Conservation (phyloP, 257 asterid species). For the Solanum bulbocastanum region DNA sequence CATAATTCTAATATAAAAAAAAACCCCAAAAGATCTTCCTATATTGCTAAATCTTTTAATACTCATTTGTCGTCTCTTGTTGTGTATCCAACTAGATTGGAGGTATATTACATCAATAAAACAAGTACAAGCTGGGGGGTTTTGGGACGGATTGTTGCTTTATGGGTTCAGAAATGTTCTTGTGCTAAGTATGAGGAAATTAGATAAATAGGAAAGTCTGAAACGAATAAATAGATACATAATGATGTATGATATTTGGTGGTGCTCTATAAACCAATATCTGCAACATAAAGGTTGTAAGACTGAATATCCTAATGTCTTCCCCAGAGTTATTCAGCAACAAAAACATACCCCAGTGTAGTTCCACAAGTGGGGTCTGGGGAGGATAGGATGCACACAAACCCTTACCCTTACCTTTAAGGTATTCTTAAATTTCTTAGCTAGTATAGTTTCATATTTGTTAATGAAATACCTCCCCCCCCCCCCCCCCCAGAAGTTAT, state of each 20-base stretch:
- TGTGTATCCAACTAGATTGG: background rate
- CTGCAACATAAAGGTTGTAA: background rate
- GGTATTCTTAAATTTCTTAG: background rate
- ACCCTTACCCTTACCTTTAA: background rate
- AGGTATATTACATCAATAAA: background rate
- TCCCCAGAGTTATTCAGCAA: background rate
- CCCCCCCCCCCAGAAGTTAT: too few relatives aligned
- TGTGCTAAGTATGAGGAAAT: background rate
- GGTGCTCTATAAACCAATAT: background rate
- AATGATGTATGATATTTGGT: background rate
- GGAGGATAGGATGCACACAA: background rate
- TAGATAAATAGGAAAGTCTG: background rate
- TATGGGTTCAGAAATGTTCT: background rate
- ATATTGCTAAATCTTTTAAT: background rate
- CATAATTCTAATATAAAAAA: background rate
- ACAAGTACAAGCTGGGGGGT: background rate
- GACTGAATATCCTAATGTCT: background rate
- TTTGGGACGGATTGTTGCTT: background rate
- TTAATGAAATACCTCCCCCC: background rate
- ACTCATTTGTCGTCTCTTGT: background rate
- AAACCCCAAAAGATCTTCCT: background rate
- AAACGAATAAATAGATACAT: background rate
- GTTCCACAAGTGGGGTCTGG: background rate
- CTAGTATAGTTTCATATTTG: background rate
- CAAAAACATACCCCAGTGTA: background rate